Conservation (phyloP, 192 early-diverging fungal species). For the Lobulomyces angularis region DNA sequence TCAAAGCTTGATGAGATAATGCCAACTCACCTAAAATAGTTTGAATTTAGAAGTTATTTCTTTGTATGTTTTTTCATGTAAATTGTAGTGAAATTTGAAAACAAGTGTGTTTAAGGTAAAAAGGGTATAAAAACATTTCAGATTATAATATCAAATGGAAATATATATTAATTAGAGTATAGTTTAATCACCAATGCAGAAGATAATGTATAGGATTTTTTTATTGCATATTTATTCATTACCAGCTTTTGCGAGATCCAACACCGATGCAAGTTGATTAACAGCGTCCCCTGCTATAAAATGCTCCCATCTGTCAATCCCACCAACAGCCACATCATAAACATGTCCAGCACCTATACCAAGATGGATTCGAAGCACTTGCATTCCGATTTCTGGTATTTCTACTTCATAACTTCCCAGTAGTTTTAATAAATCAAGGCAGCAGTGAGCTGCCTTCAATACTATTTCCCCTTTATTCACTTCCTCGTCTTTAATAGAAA, state of each 20-base stretch:
- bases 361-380: slow-evolving; percentile 30
- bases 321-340: slow-evolving; percentile 37
- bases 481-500: slow-evolving; percentile 11
- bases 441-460: slow-evolving; percentile 31
- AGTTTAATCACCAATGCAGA: no score
- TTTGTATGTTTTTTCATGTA: no score
- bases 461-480: slow-evolving; percentile 27
- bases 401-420: slow-evolving; percentile 32
- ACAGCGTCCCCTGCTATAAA: slow-evolving; percentile 40
- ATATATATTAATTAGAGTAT: no score
- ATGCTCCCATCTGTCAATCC: slow-evolving; percentile 34
- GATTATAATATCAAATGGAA: no score
- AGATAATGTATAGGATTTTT: no score
- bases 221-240: no score
- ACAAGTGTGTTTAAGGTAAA: no score
- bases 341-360: slow-evolving; percentile 37
- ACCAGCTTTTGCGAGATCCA: slow-evolving; percentile 39
- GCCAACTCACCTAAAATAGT: slow-evolving; percentile 39
- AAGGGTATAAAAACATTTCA: no score
- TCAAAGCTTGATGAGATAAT: slow-evolving; percentile 36
- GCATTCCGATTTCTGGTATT: slow-evolving; percentile 25
- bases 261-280: slow-evolving; percentile 29
- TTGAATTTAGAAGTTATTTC: no score
- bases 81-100: no score
- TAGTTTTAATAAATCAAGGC: slow-evolving; percentile 24